Evolutionary conservation across 768 basidiomycete species (phyloP).

Genomic region (Austroboletus eburneus): DNA sequence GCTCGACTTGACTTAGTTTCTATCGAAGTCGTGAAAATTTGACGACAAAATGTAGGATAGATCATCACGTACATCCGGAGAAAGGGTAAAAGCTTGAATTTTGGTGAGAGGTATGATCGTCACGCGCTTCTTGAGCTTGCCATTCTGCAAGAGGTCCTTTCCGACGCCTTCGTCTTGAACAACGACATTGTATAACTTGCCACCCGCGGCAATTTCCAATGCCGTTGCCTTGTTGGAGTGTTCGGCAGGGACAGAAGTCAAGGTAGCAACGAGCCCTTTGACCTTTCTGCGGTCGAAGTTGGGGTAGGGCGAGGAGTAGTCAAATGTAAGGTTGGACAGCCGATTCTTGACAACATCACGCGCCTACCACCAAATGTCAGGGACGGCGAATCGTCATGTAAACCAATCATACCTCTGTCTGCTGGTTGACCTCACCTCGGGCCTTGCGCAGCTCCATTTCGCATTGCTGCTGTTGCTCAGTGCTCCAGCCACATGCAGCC

Average conservation of each 20-base stretch:
- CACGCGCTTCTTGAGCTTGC: conserved; percentile 77
- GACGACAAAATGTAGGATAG: background rate
- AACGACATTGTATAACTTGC: conserved; percentile 88
- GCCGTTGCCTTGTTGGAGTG: conserved; percentile 83
- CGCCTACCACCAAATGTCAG: conserved; percentile 40
- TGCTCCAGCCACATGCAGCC: conserved; percentile 68
- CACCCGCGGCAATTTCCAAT: conserved; percentile 88
- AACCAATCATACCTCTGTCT: conserved; percentile 54
- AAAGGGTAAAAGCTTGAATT: conserved; percentile 62
- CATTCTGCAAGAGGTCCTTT: conserved; percentile 75
- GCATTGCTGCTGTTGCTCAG: conserved; percentile 61
- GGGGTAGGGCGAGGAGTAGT: conserved; percentile 71
- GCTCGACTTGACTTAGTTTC: conserved; percentile 74
- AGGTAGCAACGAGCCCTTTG: conserved; percentile 86
- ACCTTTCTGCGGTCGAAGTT: conserved; percentile 83
- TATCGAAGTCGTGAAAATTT: conserved; percentile 26
- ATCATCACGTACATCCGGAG: conserved; percentile 40
- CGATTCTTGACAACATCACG: conserved; percentile 65
- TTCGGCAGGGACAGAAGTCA: conserved; percentile 68
- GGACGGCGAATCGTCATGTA: background rate
- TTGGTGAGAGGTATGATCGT: conserved; percentile 94
- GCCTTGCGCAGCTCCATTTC: conserved; percentile 50
- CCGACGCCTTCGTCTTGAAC: conserved; percentile 89
- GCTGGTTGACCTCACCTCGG: conserved; percentile 47
- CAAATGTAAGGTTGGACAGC: conserved; percentile 74